Evolutionary conservation across 257 asterid genomes (phyloP).

Genomic region (Gynochthodes officinalis): DNA sequence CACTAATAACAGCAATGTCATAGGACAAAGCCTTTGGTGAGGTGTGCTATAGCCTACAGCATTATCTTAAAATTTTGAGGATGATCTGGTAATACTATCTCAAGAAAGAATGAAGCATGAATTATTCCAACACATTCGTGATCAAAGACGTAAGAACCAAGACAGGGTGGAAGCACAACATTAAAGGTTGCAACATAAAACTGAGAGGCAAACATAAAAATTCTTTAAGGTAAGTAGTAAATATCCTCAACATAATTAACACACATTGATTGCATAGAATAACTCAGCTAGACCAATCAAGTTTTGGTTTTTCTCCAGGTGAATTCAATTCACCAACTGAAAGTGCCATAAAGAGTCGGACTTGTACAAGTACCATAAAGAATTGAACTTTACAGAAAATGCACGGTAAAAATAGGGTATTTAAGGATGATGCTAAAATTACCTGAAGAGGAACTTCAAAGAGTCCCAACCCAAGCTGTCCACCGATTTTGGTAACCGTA

Average conservation of each 20-base stretch:
- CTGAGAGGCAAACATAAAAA: not conserved
- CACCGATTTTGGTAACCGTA: slow-evolving; percentile 56
- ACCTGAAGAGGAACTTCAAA: slow-evolving; percentile 76
- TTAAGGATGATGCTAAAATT: not conserved
- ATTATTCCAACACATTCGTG: not conserved
- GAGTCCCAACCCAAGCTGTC: slow-evolving; percentile 49
- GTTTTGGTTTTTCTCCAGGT: not conserved
- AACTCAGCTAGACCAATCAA: not conserved
- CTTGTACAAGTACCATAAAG: not conserved
- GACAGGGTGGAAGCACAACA: not conserved
- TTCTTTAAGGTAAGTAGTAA: too few species aligned
- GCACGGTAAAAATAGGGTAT: too few species aligned
- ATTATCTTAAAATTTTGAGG: not conserved
- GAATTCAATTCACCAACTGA: not conserved
- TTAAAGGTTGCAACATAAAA: not conserved
- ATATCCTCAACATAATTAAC: too few species aligned
- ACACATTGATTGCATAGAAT: too few species aligned
- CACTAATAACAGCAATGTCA: not conserved
- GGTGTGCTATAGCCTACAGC: not conserved
- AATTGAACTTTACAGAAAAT: not conserved
- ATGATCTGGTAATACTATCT: not conserved
- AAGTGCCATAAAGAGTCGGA: not conserved
- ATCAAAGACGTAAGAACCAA: not conserved
- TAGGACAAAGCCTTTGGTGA: not conserved
- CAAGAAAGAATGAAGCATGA: not conserved